These are phyloP conservation scores for Triticum dicoccoides DNA, from an alignment of 176 grass and related monocot genomes.

Conservation along the genomic window DNA sequence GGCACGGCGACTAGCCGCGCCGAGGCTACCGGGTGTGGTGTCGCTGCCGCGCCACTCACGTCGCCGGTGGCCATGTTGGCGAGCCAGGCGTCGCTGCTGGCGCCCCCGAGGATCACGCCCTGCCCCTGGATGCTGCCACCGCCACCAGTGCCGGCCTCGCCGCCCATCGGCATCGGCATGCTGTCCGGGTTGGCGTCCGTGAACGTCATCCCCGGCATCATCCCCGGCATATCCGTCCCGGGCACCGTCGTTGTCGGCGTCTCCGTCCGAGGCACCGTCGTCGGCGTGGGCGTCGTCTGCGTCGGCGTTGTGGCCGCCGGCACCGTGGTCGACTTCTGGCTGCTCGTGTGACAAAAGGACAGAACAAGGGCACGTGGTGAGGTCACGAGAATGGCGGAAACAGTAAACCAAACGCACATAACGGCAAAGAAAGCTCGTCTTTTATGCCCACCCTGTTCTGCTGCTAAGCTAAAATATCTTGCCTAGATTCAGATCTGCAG, in stretches of 20 bases:
- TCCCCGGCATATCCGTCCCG: neutral
- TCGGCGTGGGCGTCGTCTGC: neutral
- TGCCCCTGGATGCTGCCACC: slow-evolving; percentile 31
- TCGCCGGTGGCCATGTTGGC: slow-evolving; percentile 77
- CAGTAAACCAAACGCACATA: neutral
- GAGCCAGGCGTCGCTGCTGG: slow-evolving; percentile 57
- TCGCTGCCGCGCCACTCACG: neutral
- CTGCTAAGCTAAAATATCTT: neutral
- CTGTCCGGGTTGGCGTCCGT: slow-evolving; percentile 36
- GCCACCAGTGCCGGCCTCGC: neutral
- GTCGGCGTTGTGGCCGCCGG: neutral
- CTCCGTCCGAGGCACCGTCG: neutral
- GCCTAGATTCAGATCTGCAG: neutral
- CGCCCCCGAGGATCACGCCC: slow-evolving; percentile 43
- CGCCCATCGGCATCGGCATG: slow-evolving; percentile 32
- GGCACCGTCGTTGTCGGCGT: neutral
- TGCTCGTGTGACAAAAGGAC: slow-evolving; percentile 25
- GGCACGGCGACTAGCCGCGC: neutral
- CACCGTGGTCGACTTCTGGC: slow-evolving; percentile 55
- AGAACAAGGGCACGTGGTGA: slow-evolving; percentile 8
- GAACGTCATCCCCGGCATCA: slow-evolving; percentile 28
- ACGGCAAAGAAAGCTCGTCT: neutral
- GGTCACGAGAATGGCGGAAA: slow-evolving; percentile 3
- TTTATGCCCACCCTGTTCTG: slow-evolving; percentile 9
- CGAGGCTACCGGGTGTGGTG: neutral